phyloP scores from a whole-genome alignment of 805 yeast species.

The Debaryomyces tyrocola region DNA sequence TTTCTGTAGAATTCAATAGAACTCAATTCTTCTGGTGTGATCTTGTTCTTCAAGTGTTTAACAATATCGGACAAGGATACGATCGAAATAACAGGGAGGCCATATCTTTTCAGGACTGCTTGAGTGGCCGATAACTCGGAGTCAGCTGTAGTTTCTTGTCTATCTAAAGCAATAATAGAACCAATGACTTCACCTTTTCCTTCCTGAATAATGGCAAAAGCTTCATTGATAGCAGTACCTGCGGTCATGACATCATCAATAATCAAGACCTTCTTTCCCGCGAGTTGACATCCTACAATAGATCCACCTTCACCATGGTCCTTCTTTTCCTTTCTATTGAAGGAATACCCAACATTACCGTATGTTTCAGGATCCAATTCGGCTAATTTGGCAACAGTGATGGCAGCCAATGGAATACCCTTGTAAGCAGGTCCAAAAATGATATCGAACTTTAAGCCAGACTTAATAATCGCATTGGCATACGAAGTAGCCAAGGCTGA shows the following conservation, averaged over 20 bases:
- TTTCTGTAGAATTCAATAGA: slow-evolving; percentile 60
- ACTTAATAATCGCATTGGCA: slow-evolving; percentile 80
- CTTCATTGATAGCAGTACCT: slow-evolving; percentile 96
- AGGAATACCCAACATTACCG: slow-evolving; percentile 78
- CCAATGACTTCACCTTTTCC: slow-evolving; percentile 80
- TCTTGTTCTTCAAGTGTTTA: slow-evolving; percentile 53
- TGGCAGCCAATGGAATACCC: slow-evolving; percentile 93
- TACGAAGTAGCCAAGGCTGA: slow-evolving; percentile 84
- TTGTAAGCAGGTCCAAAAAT: slow-evolving; percentile 97
- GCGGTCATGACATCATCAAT: slow-evolving; percentile 98
- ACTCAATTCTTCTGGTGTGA: slow-evolving; percentile 57
- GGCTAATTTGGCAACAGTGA: slow-evolving; percentile 87
- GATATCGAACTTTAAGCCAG: slow-evolving; percentile 84
- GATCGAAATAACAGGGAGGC: slow-evolving; percentile 82
- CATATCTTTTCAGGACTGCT: slow-evolving; percentile 67
- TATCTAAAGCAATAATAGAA: slow-evolving; percentile 86
- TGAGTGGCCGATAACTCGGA: slow-evolving; percentile 75
- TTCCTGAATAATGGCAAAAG: slow-evolving; percentile 69
- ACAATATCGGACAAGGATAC: slow-evolving; percentile 77
- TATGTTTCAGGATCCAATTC: slow-evolving; percentile 85
- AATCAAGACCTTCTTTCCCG: slow-evolving; percentile 72
- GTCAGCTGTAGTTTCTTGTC: slow-evolving; percentile 85
- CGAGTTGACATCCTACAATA: slow-evolving; percentile 81
- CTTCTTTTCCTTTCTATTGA: slow-evolving; percentile 94
- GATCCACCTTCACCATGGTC: slow-evolving; percentile 98